These are phyloP conservation scores for Pisolithus sp. DNA, from an alignment of 768 basidiomycete species.

Conservation along the genomic window DNA sequence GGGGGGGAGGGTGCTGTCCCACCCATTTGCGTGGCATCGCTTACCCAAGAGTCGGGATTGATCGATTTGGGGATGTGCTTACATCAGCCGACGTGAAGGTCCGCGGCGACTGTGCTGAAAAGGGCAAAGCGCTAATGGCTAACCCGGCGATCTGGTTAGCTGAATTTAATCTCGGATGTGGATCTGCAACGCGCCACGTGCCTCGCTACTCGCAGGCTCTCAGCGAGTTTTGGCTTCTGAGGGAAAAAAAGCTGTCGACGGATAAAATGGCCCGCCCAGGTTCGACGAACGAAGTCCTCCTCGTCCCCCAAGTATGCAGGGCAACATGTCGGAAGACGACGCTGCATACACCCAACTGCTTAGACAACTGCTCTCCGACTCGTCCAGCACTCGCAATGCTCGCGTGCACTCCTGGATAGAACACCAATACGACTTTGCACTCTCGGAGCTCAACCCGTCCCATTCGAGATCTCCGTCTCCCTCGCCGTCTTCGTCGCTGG, in stretches of 20 bases:
- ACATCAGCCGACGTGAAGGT: constrained; percentile 7
- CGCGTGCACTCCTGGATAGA: constrained; percentile 31
- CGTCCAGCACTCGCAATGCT: constrained; percentile 18
- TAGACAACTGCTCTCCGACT: constrained; percentile 21
- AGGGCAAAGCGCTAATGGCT: not conserved
- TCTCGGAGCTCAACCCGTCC: constrained; percentile 13
- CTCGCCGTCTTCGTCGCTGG: constrained; percentile 27
- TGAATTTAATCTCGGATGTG: not conserved
- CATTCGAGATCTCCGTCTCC: constrained; percentile 16
- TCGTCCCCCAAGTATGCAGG: constrained; percentile 6
- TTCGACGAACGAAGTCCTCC: not conserved
- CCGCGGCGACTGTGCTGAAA: constrained; percentile 1
- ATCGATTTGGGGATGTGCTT: constrained; percentile 10
- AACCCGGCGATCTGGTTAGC: not conserved
- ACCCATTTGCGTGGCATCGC: not conserved
- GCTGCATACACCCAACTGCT: constrained; percentile 24
- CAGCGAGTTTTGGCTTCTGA: too few relatives aligned
- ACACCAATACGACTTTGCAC: constrained; percentile 31
- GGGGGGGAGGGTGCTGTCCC: not conserved
- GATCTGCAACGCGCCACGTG: constrained; percentile 8
- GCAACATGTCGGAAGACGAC: constrained; percentile 26
- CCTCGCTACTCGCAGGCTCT: constrained; percentile 2
- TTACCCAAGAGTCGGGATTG: not conserved
- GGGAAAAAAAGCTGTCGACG: not conserved
- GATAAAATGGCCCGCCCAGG: constrained; percentile 16